These are phyloP conservation scores for Leccinum subgranulosum DNA, from an alignment of 768 basidiomycete genomes.

Conservation along the genomic window DNA sequence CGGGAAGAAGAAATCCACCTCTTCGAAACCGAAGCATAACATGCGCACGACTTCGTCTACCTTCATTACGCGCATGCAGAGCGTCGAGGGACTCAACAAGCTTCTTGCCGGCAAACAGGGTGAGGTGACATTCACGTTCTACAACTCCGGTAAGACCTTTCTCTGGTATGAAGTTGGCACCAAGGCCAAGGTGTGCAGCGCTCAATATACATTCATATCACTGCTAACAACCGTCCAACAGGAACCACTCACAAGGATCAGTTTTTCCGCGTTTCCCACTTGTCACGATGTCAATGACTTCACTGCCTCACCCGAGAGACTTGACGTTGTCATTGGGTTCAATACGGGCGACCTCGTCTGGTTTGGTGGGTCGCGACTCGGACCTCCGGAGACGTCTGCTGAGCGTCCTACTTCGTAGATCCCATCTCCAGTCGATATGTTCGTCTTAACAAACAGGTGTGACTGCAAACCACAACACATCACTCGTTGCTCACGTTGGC, in stretches of 20 bases:
- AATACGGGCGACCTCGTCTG: constrained; percentile 93
- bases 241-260: constrained; percentile 85
- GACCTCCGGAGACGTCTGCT: constrained; percentile 4
- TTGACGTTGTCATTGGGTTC: constrained; percentile 92
- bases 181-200: constrained; percentile 66
- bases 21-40: constrained; percentile 82
- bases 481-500: constrained; percentile 9
- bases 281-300: constrained; percentile 84
- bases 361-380: constrained; percentile 61
- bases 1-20: constrained; percentile 59
- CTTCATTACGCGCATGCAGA: constrained; percentile 86
- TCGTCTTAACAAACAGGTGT: constrained; percentile 85
- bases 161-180: constrained; percentile 86
- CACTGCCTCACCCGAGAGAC: constrained; percentile 72
- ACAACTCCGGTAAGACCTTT: constrained; percentile 81
- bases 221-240: constrained; percentile 31
- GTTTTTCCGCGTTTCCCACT: constrained; percentile 84
- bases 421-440: constrained; percentile 76
- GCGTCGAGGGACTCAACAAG: constrained; percentile 71
- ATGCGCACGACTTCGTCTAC: constrained; percentile 89
- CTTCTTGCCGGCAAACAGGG: constrained; percentile 74
- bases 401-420: constrained; percentile 42
- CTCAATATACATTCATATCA: not conserved
- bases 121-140: constrained; percentile 84
- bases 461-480: constrained; percentile 9